phyloP scores from a whole-genome alignment of 495 filamentous ascomycete genomes.

The Usnea hakonensis region DNA sequence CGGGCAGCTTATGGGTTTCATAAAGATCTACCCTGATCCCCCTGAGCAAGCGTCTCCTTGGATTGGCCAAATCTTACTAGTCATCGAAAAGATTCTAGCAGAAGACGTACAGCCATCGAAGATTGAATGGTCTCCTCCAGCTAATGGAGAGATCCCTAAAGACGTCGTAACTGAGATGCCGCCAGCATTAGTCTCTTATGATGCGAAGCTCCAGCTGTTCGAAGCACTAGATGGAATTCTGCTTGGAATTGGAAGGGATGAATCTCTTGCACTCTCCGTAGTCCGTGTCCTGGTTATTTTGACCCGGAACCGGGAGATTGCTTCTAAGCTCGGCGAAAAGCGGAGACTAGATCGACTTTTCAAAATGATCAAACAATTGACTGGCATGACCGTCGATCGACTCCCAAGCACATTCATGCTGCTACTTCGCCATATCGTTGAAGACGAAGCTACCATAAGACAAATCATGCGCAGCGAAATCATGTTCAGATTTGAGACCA shows the following conservation, averaged over 20 bases:
- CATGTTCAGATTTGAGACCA: slow-evolving; percentile 58
- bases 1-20: slow-evolving; percentile 63
- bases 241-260: slow-evolving; percentile 78
- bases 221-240: slow-evolving; percentile 70
- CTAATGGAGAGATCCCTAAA: slow-evolving; percentile 35
- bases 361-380: slow-evolving; percentile 86
- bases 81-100: slow-evolving; percentile 80
- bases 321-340: slow-evolving; percentile 71
- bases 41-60: slow-evolving; percentile 75
- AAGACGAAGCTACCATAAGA: slow-evolving; percentile 84
- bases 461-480: slow-evolving; percentile 94
- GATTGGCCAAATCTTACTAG: slow-evolving; percentile 83
- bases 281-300: slow-evolving; percentile 83
- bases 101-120: slow-evolving; percentile 76
- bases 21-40: slow-evolving; percentile 62
- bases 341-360: slow-evolving; percentile 84
- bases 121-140: slow-evolving; percentile 63
- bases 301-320: slow-evolving; percentile 68
- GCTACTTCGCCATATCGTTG: slow-evolving; percentile 83
- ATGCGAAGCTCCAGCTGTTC: slow-evolving; percentile 63
- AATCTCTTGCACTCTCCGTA: slow-evolving; percentile 73
- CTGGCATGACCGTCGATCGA: slow-evolving; percentile 62
- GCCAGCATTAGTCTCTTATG: slow-evolving; percentile 56
- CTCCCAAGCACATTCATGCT: slow-evolving; percentile 78
- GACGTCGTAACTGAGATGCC: slow-evolving; percentile 45